Evolutionary conservation across 441 rosid species (phyloP).

Genomic region (Populus hybrid): DNA sequence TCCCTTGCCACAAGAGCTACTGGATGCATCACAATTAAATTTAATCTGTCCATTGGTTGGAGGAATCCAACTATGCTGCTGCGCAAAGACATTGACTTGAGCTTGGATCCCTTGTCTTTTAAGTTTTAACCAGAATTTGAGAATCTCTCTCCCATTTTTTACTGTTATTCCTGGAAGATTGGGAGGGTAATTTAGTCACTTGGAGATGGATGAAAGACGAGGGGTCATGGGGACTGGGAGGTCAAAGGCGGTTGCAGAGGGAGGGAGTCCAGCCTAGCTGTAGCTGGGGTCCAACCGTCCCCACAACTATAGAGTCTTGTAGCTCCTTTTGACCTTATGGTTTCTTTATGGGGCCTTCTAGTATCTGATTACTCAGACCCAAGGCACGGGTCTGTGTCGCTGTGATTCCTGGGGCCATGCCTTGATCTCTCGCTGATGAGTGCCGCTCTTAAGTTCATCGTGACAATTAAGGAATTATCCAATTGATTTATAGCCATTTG

Average conservation of each 20-base stretch:
- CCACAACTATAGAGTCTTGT: neutral
- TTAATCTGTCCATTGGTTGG: too few relatives aligned
- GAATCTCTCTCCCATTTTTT: too few relatives aligned
- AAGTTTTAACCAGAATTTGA: neutral
- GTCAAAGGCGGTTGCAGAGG: slow-evolving; percentile 22
- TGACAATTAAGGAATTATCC: neutral
- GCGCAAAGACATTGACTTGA: neutral
- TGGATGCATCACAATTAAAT: too few relatives aligned
- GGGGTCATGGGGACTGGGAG: neutral
- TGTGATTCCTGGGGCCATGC: slow-evolving; percentile 13
- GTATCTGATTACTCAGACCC: slow-evolving; percentile 22
- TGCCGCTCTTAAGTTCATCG: neutral
- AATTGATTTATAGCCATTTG: neutral
- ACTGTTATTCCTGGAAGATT: neutral
- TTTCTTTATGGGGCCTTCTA: slow-evolving; percentile 28
- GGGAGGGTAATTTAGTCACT: slow-evolving; percentile 9
- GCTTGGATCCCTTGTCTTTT: neutral
- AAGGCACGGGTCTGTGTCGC: slow-evolving; percentile 20
- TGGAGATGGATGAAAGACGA: neutral
- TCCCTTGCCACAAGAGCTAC: too few relatives aligned
- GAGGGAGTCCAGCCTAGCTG: neutral
- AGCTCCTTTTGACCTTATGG: slow-evolving; percentile 20
- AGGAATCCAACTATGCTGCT: too few relatives aligned
- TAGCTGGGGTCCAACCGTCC: neutral
- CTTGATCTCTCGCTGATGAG: slow-evolving; percentile 1